Evolutionary conservation across 2,329 filamentous ascomycete species (phyloP).

Genomic region (Akanthomyces uredinophilus): DNA sequence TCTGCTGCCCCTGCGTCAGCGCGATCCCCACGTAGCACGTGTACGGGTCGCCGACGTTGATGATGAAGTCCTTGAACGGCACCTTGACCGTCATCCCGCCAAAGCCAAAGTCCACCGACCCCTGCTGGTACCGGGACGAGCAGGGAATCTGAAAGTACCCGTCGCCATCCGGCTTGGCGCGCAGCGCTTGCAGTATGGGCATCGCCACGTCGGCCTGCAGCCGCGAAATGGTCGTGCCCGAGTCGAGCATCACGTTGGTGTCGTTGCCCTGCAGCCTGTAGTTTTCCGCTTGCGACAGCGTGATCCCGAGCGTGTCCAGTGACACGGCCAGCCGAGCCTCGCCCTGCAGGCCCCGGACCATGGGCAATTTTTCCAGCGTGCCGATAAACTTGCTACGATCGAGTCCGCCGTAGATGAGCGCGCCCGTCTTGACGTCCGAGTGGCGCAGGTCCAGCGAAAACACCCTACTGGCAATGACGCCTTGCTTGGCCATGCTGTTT

Average conservation of each 20-base stretch:
- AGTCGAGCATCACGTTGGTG: conserved; percentile 45
- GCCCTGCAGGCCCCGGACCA: conserved; percentile 33
- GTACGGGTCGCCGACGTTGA: conserved; percentile 33
- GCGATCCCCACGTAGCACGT: conserved; percentile 40
- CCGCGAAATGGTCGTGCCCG: conserved; percentile 45
- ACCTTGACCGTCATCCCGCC: conserved; percentile 36
- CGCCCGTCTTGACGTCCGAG: conserved; percentile 37
- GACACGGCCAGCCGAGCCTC: conserved; percentile 34
- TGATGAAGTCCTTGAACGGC: conserved; percentile 44
- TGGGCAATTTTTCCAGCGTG: conserved; percentile 36
- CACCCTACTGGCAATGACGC: conserved; percentile 43
- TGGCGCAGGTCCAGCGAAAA: conserved; percentile 48
- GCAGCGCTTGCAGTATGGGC: conserved; percentile 39
- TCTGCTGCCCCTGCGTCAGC: conserved; percentile 36
- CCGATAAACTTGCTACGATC: conserved; percentile 49
- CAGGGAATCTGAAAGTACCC: conserved; percentile 44
- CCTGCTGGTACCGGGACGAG: conserved; percentile 28
- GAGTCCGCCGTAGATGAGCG: conserved; percentile 49
- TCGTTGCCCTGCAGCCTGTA: conserved; percentile 27
- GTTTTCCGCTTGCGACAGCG: conserved; percentile 19
- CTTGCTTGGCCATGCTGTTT: conserved; percentile 42
- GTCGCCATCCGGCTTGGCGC: conserved; percentile 33
- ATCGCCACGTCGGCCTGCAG: conserved; percentile 39
- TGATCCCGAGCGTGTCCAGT: conserved; percentile 29
- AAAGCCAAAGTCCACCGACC: conserved; percentile 46